Evolutionary conservation across 352 stramenopile genomes (phyloP), one percentile per base, ranked within the genome.

Genomic region (Elongisporangium anandrum): DNA sequence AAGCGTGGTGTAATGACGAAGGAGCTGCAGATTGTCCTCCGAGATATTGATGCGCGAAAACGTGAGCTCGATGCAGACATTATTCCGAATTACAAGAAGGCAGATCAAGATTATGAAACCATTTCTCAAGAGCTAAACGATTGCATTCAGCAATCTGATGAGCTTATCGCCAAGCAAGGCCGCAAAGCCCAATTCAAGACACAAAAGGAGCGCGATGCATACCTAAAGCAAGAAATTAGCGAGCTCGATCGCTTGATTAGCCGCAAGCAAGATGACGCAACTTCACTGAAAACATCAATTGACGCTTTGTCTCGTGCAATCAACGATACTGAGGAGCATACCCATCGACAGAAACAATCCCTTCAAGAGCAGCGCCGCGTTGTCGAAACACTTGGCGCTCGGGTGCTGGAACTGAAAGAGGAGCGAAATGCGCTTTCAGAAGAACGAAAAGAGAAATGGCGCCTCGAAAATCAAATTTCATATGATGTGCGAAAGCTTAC

Each of bases 161-260:
- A 89, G 26, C 75, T 99, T 9, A 98, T 99, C 60, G 93, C 91
- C 20, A 98, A 98, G 65, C 95, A 99, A 68, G 97, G 96, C 54
- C 89, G 97, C 52, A 97, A 95, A 47, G 90, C 82, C 47, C 92
- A 99, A 62, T 99, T 99, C 71, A 72, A 71, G 38, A 97, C 88
- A 1, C 94, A 98, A 59, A 81, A 88, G 45, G 88, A 98, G 52
- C 84, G 97, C 2, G 96, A 99, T 73, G 73, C 75, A 6, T 98
- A 92, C 59, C 61, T 96, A 12, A 64, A 73, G 51, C 61, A 59
- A 9, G 84, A 95, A 61, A 84, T 94, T 26, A 60, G 66, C 6
- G 85, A 92, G 9, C 75, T 95, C 19, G 73, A 92, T 52, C 66
- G 56, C 9, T 73, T 94, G 8, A 59, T 87, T 13, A 59, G 64